phyloP scores from a whole-genome alignment of 2,329 filamentous ascomycete genomes.

The Colletotrichum sp. region DNA sequence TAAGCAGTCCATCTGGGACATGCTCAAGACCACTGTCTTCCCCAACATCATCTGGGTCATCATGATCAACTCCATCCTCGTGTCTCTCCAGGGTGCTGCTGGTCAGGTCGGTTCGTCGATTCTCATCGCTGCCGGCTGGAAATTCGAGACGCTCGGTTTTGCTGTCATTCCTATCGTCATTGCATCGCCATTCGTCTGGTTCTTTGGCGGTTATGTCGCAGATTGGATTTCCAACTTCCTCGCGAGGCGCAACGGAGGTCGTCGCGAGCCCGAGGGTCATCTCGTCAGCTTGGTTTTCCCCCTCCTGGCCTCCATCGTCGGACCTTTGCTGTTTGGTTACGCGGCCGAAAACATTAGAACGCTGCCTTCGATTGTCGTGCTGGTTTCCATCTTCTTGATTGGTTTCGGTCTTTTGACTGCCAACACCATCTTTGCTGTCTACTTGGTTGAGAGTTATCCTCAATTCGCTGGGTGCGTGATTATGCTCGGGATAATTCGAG shows the following conservation, averaged over 20 bases:
- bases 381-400: conserved; percentile 32
- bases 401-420: conserved; percentile 32
- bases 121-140: conserved; percentile 29
- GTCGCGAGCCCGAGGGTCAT: conserved; percentile 37
- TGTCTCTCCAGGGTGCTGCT: conserved; percentile 33
- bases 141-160: conserved; percentile 33
- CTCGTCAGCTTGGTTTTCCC: conserved; percentile 35
- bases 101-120: conserved; percentile 27
- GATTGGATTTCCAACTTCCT: conserved; percentile 32
- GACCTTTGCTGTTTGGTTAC: conserved; percentile 36
- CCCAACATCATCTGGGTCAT: conserved; percentile 40
- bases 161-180: conserved; percentile 22
- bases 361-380: conserved; percentile 30
- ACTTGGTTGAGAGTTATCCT: conserved; percentile 38
- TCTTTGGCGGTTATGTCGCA: conserved; percentile 34
- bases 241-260: conserved; percentile 29
- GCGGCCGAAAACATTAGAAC: conserved; percentile 27
- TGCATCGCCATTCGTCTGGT: conserved; percentile 21
- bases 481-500: background rate
- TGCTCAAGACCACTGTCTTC: conserved; percentile 36
- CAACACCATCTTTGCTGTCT: conserved; percentile 34
- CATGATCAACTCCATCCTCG: conserved; percentile 34
- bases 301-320: conserved; percentile 30
- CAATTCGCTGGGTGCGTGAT: conserved; percentile 21
- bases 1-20: conserved; percentile 29